These are phyloP conservation scores for Saccharomycopsis guyanensis DNA, from an alignment of 805 yeast species.

Conservation along the genomic window DNA sequence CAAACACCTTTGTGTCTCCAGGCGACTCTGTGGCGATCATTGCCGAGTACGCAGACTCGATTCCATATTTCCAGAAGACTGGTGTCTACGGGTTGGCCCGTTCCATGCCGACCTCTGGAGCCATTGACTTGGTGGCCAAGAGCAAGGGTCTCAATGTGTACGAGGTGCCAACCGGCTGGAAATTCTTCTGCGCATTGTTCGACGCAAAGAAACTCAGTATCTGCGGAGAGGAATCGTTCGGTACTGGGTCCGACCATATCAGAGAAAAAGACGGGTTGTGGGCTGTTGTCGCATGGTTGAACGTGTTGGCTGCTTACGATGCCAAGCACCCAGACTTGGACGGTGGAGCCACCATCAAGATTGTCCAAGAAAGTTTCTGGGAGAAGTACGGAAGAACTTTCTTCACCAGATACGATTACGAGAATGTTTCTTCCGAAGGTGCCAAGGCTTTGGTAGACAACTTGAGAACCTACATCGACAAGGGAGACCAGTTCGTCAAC, in stretches of 20 bases:
- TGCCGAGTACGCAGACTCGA: constrained; percentile 83
- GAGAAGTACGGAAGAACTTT: constrained; percentile 89
- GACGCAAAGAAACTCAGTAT: constrained; percentile 90
- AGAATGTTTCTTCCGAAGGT: constrained; percentile 67
- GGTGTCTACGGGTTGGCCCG: constrained; percentile 93
- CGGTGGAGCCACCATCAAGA: constrained; percentile 57
- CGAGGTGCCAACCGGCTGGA: constrained; percentile 99
- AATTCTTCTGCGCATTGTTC: constrained; percentile 91
- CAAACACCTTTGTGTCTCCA: constrained; percentile 90
- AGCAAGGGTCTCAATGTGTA: constrained; percentile 65
- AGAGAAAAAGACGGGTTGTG: constrained; percentile 97
- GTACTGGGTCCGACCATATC: constrained; percentile 93
- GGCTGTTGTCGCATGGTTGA: constrained; percentile 97
- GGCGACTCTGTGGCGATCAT: constrained; percentile 98
- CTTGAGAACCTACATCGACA: constrained; percentile 35
- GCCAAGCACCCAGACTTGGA: constrained; percentile 45
- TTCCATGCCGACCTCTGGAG: constrained; percentile 95
- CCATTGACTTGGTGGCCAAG: constrained; percentile 85
- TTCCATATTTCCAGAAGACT: constrained; percentile 83
- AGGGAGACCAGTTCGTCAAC: constrained; percentile 39
- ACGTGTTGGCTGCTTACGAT: constrained; percentile 81
- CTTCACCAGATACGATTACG: constrained; percentile 93
- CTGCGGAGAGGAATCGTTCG: constrained; percentile 97
- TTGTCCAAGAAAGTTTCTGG: constrained; percentile 86
- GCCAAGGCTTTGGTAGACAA: constrained; percentile 61